These are phyloP conservation scores for Pseudogymnoascus sp. DNA, from an alignment of 2,329 filamentous ascomycete genomes.

Conservation along the genomic window DNA sequence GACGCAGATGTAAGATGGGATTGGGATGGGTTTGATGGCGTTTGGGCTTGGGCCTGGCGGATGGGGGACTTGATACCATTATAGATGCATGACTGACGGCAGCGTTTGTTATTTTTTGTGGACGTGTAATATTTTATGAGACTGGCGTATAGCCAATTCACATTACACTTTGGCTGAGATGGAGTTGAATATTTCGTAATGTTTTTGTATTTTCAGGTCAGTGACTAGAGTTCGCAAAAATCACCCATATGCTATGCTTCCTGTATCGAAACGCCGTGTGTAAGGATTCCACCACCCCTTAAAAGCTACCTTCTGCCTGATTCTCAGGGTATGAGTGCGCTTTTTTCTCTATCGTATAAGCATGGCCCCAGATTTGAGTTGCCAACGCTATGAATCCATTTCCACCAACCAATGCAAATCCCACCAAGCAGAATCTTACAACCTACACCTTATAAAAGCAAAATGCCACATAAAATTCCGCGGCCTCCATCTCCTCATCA, in stretches of 20 bases:
- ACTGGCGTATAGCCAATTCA: background rate
- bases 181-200: background rate
- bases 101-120: background rate
- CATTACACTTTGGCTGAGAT: background rate
- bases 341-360: background rate
- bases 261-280: background rate
- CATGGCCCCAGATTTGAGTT: background rate
- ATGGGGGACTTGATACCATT: background rate
- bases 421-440: background rate
- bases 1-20: background rate
- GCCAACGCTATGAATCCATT: background rate
- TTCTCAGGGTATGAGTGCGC: background rate
- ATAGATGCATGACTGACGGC: background rate
- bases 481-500: conserved; percentile 87
- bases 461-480: conserved; percentile 86
- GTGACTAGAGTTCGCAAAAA: background rate
- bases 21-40: background rate
- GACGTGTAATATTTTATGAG: background rate
- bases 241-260: background rate
- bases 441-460: conserved; percentile 88
- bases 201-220: conserved; percentile 2
- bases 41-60: background rate
- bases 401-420: background rate
- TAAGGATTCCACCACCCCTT: background rate
- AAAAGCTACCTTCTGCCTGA: background rate